Evolutionary conservation across 768 basidiomycete species (phyloP).

Genomic region (Boletus rufocinnamomeus): DNA sequence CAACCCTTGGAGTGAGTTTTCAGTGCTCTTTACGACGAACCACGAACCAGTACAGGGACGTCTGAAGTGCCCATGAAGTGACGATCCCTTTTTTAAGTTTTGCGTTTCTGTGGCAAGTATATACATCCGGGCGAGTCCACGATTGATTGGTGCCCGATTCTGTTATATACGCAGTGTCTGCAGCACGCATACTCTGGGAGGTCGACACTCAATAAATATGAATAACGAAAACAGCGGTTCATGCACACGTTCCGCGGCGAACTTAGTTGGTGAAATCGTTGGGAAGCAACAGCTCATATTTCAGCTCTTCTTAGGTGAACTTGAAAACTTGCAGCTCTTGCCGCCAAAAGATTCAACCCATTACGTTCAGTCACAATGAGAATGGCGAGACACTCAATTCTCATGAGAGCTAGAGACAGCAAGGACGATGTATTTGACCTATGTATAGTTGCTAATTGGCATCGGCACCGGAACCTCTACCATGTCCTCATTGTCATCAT

Average conservation of each 20-base stretch:
- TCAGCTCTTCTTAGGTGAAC: neutral
- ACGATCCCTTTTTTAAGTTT: neutral
- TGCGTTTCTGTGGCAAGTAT: neutral
- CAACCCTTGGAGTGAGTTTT: constrained; percentile 4
- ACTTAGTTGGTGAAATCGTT: neutral
- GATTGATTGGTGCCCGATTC: neutral
- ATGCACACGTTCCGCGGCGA: neutral
- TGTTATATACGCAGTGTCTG: neutral
- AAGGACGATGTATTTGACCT: neutral
- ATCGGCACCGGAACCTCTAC: constrained; percentile 29
- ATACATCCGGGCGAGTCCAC: neutral
- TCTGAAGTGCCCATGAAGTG: neutral
- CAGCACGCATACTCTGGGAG: too few relatives aligned
- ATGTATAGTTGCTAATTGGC: neutral
- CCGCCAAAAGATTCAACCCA: neutral
- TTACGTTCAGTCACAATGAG: neutral
- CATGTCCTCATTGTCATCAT: constrained; percentile 30
- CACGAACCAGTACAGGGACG: neutral
- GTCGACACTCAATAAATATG: neutral
- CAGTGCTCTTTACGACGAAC: neutral
- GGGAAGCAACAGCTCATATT: neutral
- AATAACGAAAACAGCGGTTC: neutral
- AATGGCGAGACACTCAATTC: neutral
- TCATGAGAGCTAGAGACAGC: neutral
- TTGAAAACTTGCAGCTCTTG: neutral